Evolutionary conservation across 2,329 filamentous ascomycete genomes (phyloP).

Genomic region (Microdochium bolleyi): DNA sequence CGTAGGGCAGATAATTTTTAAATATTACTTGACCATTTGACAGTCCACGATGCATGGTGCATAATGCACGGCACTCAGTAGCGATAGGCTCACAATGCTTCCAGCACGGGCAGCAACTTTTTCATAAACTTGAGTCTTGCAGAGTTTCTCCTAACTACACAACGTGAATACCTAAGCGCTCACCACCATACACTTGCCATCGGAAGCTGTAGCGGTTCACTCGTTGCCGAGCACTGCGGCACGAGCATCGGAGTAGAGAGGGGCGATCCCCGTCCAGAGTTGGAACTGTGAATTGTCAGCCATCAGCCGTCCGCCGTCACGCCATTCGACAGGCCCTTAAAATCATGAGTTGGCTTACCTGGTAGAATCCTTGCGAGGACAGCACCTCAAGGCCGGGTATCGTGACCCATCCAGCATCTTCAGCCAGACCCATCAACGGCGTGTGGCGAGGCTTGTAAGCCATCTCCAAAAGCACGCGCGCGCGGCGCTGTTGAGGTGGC

Average conservation of each 20-base stretch:
- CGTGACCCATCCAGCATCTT: conserved; percentile 69
- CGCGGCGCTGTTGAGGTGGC: conserved; percentile 22
- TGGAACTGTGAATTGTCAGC: conserved; percentile 50
- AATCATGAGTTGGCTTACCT: conserved; percentile 45
- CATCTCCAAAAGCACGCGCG: conserved; percentile 78
- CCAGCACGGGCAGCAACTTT: too few relatives aligned
- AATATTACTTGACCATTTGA: too few relatives aligned
- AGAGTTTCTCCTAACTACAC: too few relatives aligned
- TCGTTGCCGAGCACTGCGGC: conserved; percentile 42
- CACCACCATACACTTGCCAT: too few relatives aligned
- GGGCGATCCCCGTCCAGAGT: conserved; percentile 75
- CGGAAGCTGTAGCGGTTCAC: not conserved
- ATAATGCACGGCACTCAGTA: too few relatives aligned
- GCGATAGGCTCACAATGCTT: too few relatives aligned
- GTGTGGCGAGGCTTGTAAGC: conserved; percentile 88
- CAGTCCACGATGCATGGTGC: too few relatives aligned
- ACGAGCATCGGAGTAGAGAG: conserved; percentile 63
- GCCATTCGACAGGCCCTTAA: not conserved
- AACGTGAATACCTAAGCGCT: too few relatives aligned
- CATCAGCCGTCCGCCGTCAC: conserved; percentile 4
- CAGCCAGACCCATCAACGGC: conserved; percentile 75
- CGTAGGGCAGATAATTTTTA: too few relatives aligned
- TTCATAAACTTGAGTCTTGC: too few relatives aligned
- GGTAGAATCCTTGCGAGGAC: conserved; percentile 81
- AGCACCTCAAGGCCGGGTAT: conserved; percentile 86